These are phyloP conservation scores for Lagenaria siceraria DNA, from an alignment of 306 rosid species.

Conservation along the genomic window DNA sequence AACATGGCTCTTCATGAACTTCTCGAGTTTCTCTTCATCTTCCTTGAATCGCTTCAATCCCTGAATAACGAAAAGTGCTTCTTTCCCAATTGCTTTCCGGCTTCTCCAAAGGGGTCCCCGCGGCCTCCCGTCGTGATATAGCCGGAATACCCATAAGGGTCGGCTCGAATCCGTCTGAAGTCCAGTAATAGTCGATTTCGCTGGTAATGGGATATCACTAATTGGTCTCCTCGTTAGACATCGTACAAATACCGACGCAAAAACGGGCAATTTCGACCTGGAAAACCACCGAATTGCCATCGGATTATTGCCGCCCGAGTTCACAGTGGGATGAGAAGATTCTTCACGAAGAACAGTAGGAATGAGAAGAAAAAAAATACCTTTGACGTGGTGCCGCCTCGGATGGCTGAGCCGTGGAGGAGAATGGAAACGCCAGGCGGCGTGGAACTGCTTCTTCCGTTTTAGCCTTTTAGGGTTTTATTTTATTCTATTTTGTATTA, in stretches of 20 bases:
- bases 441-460: no score
- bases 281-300: constrained; percentile 48
- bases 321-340: not conserved
- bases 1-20: constrained; percentile 58
- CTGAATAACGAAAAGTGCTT: constrained; percentile 57
- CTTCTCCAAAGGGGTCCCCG: constrained; percentile 98
- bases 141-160: constrained; percentile 21
- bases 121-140: constrained; percentile 87
- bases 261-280: constrained; percentile 19
- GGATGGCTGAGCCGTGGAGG: no score
- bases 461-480: no score
- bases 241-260: constrained; percentile 18
- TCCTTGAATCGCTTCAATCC: constrained; percentile 78
- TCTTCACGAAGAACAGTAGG: not conserved
- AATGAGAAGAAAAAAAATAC: no score
- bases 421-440: no score
- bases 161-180: constrained; percentile 11
- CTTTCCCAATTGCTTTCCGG: constrained; percentile 78
- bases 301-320: not conserved
- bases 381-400: no score
- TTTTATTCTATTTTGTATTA: no score
- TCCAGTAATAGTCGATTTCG: not conserved
- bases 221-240: constrained; percentile 12
- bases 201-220: constrained; percentile 3
- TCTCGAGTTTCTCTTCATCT: constrained; percentile 52